These are phyloP conservation scores for Pichia cabralensis DNA, from an alignment of 805 yeast genomes.

Conservation along the genomic window DNA sequence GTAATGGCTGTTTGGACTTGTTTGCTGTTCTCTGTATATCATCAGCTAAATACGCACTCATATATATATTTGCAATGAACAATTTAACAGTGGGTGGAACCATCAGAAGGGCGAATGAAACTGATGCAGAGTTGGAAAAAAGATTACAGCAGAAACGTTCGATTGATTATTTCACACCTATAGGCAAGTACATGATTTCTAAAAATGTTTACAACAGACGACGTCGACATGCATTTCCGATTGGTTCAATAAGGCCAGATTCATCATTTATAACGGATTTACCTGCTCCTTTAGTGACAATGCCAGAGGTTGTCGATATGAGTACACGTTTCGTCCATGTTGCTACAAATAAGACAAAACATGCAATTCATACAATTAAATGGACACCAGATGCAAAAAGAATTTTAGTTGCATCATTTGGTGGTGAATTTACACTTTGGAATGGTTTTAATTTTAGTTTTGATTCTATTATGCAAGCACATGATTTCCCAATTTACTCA, in stretches of 20 bases:
- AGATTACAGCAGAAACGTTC: constrained; percentile 48
- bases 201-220: constrained; percentile 35
- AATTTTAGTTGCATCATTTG: constrained; percentile 76
- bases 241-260: constrained; percentile 57
- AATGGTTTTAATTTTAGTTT: constrained; percentile 91
- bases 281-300: constrained; percentile 48
- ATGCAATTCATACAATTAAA: constrained; percentile 78
- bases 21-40: too few relatives aligned
- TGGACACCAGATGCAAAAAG: constrained; percentile 98
- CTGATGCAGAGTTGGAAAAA: background rate
- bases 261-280: constrained; percentile 53
- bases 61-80: too few relatives aligned
- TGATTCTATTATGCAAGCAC: constrained; percentile 98
- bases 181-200: constrained; percentile 52
- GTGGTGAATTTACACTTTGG: constrained; percentile 97
- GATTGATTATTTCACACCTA: constrained; percentile 67
- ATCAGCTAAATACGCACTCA: too few relatives aligned
- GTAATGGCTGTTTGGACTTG: too few relatives aligned
- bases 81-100: too few relatives aligned
- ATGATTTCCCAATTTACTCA: constrained; percentile 78
- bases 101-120: too few relatives aligned
- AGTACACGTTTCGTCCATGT: constrained; percentile 82
- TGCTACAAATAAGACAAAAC: constrained; percentile 83
- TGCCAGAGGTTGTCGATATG: constrained; percentile 47
- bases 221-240: constrained; percentile 22